Evolutionary conservation across 2,329 filamentous ascomycete genomes (phyloP).

Genomic region (Scolecobasidium constrictum): DNA sequence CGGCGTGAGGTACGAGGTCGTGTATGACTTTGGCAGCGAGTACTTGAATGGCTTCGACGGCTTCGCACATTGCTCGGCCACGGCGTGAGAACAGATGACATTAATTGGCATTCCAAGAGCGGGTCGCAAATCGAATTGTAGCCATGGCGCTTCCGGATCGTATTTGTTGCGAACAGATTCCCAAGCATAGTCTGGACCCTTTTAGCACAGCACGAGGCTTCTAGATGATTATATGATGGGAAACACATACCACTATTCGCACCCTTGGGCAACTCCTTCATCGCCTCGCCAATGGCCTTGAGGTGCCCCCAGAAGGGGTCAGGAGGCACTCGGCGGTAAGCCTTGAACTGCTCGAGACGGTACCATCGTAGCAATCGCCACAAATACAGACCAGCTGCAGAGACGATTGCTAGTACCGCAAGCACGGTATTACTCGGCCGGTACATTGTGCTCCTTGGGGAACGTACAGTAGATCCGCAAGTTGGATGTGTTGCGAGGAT

Average conservation of each 20-base stretch:
- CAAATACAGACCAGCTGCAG: neutral
- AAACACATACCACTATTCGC: constrained; percentile 1
- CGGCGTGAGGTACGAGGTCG: constrained; percentile 14
- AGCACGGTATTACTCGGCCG: neutral
- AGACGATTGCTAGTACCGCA: neutral
- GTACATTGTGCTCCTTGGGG: neutral
- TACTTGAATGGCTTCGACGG: constrained; percentile 19
- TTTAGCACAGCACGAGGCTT: neutral
- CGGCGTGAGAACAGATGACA: constrained; percentile 20
- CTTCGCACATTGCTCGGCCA: constrained; percentile 24
- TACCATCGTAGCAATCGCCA: neutral
- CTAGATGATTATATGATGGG: neutral
- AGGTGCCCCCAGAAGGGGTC: constrained; percentile 9
- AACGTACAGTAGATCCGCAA: too few relatives aligned
- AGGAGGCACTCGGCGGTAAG: neutral
- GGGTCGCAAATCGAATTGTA: constrained; percentile 23
- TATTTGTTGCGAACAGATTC: neutral
- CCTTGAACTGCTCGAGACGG: constrained; percentile 8
- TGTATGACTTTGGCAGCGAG: constrained; percentile 23
- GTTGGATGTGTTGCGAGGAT: too few relatives aligned
- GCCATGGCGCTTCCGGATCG: constrained; percentile 12
- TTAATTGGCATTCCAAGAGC: constrained; percentile 15
- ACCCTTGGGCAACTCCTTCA: neutral
- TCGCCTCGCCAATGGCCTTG: constrained; percentile 6
- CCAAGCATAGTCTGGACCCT: constrained; percentile 20